phyloP scores from a whole-genome alignment of 768 basidiomycete genomes.

The Naganishia vishniacii region DNA sequence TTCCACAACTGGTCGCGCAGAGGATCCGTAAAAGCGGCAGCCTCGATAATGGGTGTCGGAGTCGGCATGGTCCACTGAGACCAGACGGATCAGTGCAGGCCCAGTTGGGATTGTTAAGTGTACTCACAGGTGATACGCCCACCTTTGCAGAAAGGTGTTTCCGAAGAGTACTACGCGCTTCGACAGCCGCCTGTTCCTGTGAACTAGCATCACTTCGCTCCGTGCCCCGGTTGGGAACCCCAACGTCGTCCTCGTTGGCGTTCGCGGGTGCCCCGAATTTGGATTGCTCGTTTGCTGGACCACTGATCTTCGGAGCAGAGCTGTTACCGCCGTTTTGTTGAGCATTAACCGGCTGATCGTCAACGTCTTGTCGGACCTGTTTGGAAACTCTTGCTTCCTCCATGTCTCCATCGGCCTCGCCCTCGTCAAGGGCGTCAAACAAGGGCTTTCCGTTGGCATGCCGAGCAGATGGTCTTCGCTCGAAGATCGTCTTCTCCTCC shows the following conservation, averaged over 20 bases:
- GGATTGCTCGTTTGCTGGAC: slow-evolving; percentile 33
- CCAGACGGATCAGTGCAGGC: not conserved
- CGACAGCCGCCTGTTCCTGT: slow-evolving; percentile 55
- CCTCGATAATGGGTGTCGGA: slow-evolving; percentile 65
- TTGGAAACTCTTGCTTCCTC: slow-evolving; percentile 37
- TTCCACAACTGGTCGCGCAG: slow-evolving; percentile 83
- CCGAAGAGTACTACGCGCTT: slow-evolving; percentile 55
- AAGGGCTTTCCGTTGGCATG: slow-evolving; percentile 44
- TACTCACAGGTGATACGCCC: slow-evolving; percentile 51
- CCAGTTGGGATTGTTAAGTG: too few species aligned
- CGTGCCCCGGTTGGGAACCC: slow-evolving; percentile 54
- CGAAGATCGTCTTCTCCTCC: slow-evolving; percentile 62
- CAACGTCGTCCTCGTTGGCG: slow-evolving; percentile 53
- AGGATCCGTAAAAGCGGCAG: slow-evolving; percentile 80
- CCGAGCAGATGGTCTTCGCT: slow-evolving; percentile 51
- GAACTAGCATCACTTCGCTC: slow-evolving; percentile 53
- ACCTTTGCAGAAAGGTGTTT: slow-evolving; percentile 58
- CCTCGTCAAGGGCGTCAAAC: slow-evolving; percentile 42
- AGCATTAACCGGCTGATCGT: slow-evolving; percentile 45
- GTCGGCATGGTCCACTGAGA: slow-evolving; percentile 60
- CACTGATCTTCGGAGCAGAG: slow-evolving; percentile 33
- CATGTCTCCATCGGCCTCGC: slow-evolving; percentile 25
- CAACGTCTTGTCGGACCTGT: slow-evolving; percentile 38
- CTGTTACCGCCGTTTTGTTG: slow-evolving; percentile 35
- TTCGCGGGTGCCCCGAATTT: slow-evolving; percentile 59